Base-by-base conservation (phyloP, 331 rosid species). In the Quercus phellos region DNA sequence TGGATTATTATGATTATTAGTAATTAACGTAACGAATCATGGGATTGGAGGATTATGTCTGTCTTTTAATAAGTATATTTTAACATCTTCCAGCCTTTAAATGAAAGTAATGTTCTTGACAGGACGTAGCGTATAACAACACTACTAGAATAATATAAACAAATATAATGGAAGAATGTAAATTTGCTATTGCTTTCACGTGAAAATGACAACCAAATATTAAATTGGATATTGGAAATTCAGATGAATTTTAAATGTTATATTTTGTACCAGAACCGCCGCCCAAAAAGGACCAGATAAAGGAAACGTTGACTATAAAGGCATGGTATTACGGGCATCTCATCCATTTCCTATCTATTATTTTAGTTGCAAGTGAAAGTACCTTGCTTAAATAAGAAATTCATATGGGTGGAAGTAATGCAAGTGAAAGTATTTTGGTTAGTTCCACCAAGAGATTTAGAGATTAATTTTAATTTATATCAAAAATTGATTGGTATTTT, bases 301-400 rank as follows among this genome's bases (percentile, higher is more conserved):
- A 50, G 24, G 34, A 2, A 51, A 78, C 34, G 42, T 83, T 74
- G 86, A 83, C 84, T 59, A 0, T 38, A 8, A 38, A 8, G 46
- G 46, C 46, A 64, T 2, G 6, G 7, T 9, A 35, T 32, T 18
- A 7, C 32, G 18, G 70, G 42, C 38, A 27, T 13, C 77, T 16
- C 46, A 63, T 60, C 58, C 77, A 51, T 38, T 26, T 58, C 11
- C 32, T 22, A 1, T 50, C n/a, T 24, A 18, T 1, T 29, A 38
- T 18, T 4, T 63, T 58, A 55, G 17, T 32, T 74, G 67, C 18
- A 29, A 72, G 68, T 66, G 64, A 18, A 66, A n/a, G 50, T 64
- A 3, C 13, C 18, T 6, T 7, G 3, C 6, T n/a, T 2, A 4
- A 24, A 24, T 24, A 24, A 24, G 51, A 2, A 43, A 43, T 43